Base-by-base conservation (phyloP, 371 early-diverging fungal species). In the Zopfochytrium polystomum region DNA sequence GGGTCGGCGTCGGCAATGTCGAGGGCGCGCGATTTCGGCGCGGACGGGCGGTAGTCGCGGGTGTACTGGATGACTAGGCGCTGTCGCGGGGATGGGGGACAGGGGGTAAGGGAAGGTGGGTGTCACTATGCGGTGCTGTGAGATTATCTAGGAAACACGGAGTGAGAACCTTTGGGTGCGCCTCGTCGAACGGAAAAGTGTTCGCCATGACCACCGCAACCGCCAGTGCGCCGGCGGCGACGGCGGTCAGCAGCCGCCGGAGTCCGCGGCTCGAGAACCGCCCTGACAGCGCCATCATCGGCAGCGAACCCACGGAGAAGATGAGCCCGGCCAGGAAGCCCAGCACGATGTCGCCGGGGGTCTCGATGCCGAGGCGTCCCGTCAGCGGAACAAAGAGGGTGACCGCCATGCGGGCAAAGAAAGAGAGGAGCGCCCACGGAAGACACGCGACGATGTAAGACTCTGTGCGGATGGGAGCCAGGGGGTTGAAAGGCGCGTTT, bases 341-440 rank as follows among this genome's bases (percentile, higher is more conserved):
- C 11, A 87, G 80, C 58, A 89, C 85, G 13, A 77, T 53, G 65
- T 89, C 90, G 4, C 81, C 84, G 38, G 90, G 87, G 0, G 85
- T 79, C 27, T 84, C 80, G 0, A 79, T 75, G 25, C 90, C 90
- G 69, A 85, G 85, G 35, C 90, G 82, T 4, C 88, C 90, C 0
- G 87, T 83, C 56, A 89, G 68, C 0, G 90, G 90, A 2, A 89
- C 86, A 75, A 89, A 85, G 20, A 87, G 74, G 56, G 85, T 81
- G 26, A 86, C 47, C 4, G 47, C 43, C 48, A 48, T 32, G 9
- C 7, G 11, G 0, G 50, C 5, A 3, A 58, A 33, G n/a, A 22
- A 30, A 3, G 58, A 33, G 2, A 46, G 45, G 22, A 58, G 26
- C 11, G 53, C 52, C n/a, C n/a, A n/a, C n/a, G n/a, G n/a, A n/a